phyloP scores from a whole-genome alignment of 805 yeast species.

The Kuraishia borneana region DNA sequence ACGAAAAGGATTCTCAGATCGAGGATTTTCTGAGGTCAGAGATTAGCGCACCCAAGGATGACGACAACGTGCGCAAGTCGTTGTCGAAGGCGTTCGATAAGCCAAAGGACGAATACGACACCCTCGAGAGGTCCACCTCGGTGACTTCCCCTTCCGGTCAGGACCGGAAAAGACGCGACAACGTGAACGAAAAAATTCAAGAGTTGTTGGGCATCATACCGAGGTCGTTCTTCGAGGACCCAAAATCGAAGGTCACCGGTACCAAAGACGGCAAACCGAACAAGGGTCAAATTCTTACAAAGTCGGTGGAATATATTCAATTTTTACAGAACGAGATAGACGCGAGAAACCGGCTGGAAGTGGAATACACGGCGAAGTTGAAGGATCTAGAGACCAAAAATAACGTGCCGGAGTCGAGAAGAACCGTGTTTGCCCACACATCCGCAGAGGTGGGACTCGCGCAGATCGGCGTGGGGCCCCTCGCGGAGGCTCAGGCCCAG shows the following conservation, averaged over 20 bases:
- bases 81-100: slow-evolving; percentile 2
- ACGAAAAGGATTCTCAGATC: background rate
- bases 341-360: slow-evolving; percentile 67
- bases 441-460: slow-evolving; percentile 73
- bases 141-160: slow-evolving; percentile 7
- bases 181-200: slow-evolving; percentile 46
- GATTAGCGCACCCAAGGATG: slow-evolving; percentile 1
- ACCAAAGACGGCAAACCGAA: slow-evolving; percentile 80
- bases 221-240: slow-evolving; percentile 25
- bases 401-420: slow-evolving; percentile 25
- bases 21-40: background rate
- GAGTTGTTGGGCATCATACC: slow-evolving; percentile 27
- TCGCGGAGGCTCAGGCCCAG: slow-evolving; percentile 28
- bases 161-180: slow-evolving; percentile 41
- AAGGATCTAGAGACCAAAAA: slow-evolving; percentile 38
- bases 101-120: slow-evolving; percentile 16
- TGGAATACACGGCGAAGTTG: slow-evolving; percentile 53
- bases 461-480: slow-evolving; percentile 74
- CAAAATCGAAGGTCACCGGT: slow-evolving; percentile 40
- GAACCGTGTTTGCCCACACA: slow-evolving; percentile 42
- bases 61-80: slow-evolving; percentile 1
- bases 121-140: slow-evolving; percentile 9
- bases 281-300: slow-evolving; percentile 71
- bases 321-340: slow-evolving; percentile 64
- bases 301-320: slow-evolving; percentile 64